phyloP scores from a whole-genome alignment of 345 rosid species.

The Arabis alpina region DNA sequence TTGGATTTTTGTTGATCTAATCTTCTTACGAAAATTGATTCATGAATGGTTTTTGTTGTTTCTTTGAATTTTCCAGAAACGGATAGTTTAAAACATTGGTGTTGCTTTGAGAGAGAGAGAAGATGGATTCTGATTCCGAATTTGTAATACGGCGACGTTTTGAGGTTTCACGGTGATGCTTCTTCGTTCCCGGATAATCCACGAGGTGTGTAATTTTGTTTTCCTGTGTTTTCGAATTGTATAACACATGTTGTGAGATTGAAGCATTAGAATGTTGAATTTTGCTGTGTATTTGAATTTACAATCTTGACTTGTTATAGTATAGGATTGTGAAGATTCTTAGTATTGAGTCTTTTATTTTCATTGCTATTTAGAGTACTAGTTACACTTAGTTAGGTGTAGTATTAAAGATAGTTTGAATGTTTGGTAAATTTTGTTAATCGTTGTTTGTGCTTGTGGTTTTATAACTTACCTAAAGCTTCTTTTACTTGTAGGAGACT shows the following conservation, averaged over 20 bases:
- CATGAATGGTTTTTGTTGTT: background rate
- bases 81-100: conserved; percentile 1
- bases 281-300: background rate
- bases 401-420: background rate
- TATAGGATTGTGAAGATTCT: background rate
- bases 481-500: conserved; percentile 19
- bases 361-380: background rate
- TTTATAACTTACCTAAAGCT: conserved; percentile 27
- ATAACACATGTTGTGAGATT: background rate
- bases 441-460: conserved; percentile 15
- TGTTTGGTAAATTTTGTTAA: conserved; percentile 6
- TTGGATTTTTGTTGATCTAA: conserved; percentile 25
- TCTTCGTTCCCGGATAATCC: background rate
- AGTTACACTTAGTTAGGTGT: conserved; percentile 10
- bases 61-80: conserved; percentile 18
- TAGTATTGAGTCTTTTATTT: background rate
- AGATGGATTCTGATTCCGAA: conserved; percentile 29
- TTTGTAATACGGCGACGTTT: conserved; percentile 21
- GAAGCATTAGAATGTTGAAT: background rate
- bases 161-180: conserved; percentile 24
- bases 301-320: background rate
- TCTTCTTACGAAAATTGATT: conserved; percentile 6
- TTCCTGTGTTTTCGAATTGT: background rate
- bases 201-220: conserved; percentile 39
- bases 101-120: conserved; percentile 7